These are phyloP conservation scores for Biscutella auriculata DNA, from an alignment of 441 rosid species.

Conservation along the genomic window DNA sequence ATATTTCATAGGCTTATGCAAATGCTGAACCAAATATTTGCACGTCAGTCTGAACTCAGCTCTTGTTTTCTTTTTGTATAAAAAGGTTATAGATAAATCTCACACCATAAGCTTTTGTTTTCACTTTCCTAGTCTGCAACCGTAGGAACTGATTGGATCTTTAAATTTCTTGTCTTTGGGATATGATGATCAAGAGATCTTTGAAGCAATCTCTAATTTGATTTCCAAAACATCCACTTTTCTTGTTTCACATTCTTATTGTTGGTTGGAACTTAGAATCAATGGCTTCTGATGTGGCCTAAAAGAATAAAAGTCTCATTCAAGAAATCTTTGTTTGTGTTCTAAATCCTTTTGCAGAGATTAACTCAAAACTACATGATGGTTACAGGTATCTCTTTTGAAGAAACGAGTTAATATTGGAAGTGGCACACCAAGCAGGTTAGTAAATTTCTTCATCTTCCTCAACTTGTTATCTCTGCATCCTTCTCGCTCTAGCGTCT, in stretches of 20 bases:
- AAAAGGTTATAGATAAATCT: neutral
- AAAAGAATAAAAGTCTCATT: neutral
- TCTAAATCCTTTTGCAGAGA: neutral
- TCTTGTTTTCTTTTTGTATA: neutral
- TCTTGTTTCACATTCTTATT: too few relatives aligned
- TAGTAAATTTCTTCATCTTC: neutral
- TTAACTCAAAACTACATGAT: neutral
- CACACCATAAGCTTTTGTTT: neutral
- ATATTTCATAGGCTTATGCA: conserved; percentile 23
- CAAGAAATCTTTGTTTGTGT: neutral
- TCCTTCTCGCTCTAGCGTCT: neutral
- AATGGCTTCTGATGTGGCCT: conserved; percentile 21
- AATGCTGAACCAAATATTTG: conserved; percentile 36
- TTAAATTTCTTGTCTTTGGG: too few relatives aligned
- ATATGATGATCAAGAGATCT: too few relatives aligned
- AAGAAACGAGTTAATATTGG: conserved; percentile 70
- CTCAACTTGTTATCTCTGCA: neutral
- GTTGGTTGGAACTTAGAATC: conserved; percentile 17
- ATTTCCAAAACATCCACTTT: neutral
- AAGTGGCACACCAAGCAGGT: conserved; percentile 89
- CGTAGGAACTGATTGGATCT: neutral
- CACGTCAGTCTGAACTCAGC: conserved; percentile 48
- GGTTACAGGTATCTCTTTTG: conserved; percentile 50
- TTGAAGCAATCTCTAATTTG: conserved; percentile 17
- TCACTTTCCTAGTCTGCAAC: neutral